These are phyloP conservation scores for Talaromyces thailandensis DNA, from an alignment of 495 filamentous ascomycete genomes.

Conservation along the genomic window DNA sequence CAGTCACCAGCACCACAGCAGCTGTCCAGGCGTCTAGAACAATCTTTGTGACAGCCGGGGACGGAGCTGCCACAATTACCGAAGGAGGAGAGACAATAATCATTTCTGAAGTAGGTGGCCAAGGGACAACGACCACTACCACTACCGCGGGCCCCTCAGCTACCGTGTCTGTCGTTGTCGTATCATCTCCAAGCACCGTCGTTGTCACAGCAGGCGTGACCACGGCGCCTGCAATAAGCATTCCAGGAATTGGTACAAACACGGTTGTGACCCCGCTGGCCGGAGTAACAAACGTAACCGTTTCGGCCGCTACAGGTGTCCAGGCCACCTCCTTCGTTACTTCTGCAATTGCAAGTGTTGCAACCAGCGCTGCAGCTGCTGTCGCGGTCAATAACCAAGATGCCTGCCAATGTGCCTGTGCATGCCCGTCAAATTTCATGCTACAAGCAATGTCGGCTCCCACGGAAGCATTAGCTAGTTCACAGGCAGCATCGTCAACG, in stretches of 20 bases:
- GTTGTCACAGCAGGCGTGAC: not conserved
- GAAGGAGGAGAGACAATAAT: not conserved
- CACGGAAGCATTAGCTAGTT: not conserved
- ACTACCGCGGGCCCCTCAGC: not conserved
- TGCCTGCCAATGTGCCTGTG: conserved; percentile 1
- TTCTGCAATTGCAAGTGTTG: not conserved
- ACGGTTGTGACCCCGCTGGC: not conserved
- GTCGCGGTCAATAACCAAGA: not conserved
- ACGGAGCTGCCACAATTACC: not conserved
- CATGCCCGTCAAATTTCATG: not conserved
- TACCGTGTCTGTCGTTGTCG: not conserved
- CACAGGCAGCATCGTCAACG: not conserved
- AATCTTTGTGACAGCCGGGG: not conserved
- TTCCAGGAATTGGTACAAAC: not conserved
- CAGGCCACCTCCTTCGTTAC: not conserved
- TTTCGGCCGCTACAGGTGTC: not conserved
- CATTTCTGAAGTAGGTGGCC: not conserved
- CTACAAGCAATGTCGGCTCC: not conserved
- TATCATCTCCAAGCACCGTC: not conserved
- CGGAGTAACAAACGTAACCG: not conserved
- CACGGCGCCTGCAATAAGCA: not conserved
- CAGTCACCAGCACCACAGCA: not conserved
- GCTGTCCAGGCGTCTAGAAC: not conserved
- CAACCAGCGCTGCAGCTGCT: not conserved
- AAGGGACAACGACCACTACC: not conserved